A percentile compares a stretch with the other conserved stretches of the same genome.
phyloP scores from a whole-genome alignment of 2,329 filamentous ascomycete genomes.

The Penicillium crustosum region DNA sequence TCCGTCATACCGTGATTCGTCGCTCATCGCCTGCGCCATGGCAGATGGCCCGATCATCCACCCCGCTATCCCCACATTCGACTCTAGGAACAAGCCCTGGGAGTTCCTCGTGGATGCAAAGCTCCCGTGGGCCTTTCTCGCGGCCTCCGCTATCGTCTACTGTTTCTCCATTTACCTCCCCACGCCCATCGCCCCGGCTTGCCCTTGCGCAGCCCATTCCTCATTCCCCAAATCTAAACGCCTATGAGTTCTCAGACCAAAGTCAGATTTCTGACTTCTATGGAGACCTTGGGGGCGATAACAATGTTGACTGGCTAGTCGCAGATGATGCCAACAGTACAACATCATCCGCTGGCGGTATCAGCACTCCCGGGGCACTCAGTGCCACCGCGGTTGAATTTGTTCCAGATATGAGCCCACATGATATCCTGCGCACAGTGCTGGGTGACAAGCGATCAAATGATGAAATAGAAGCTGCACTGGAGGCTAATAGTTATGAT shows the following conservation, averaged over 20 bases:
- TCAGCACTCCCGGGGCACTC: slow-evolving; percentile 66
- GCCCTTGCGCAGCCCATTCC: slow-evolving; percentile 91
- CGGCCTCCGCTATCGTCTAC: slow-evolving; percentile 73
- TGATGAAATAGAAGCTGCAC: slow-evolving; percentile 89
- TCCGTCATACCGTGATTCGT: slow-evolving; percentile 85
- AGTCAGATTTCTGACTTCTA: slow-evolving; percentile 81
- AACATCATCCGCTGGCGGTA: slow-evolving; percentile 72
- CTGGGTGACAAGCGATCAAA: slow-evolving; percentile 85
- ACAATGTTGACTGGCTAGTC: slow-evolving; percentile 92
- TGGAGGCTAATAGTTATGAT: slow-evolving; percentile 88
- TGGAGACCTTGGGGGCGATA: slow-evolving; percentile 83
- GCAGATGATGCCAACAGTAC: slow-evolving; percentile 80
- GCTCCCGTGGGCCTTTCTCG: slow-evolving; percentile 70
- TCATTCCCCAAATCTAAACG: slow-evolving; percentile 89
- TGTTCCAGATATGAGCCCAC: slow-evolving; percentile 88
- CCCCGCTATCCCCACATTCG: slow-evolving; percentile 80
- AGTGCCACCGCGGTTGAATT: slow-evolving; percentile 84
- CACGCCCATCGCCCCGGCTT: slow-evolving; percentile 85
- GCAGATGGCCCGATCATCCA: slow-evolving; percentile 73
- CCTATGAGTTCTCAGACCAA: slow-evolving; percentile 89
- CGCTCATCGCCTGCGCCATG: slow-evolving; percentile 90
- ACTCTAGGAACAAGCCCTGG: slow-evolving; percentile 75
- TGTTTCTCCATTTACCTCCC: slow-evolving; percentile 89
- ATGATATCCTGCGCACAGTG: slow-evolving; percentile 95
- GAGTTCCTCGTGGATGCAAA: slow-evolving; percentile 73